A percentile compares a stretch with the other conserved stretches of the same genome.
phyloP scores from a whole-genome alignment of 331 rosid species.

The Dryas integrifolia region DNA sequence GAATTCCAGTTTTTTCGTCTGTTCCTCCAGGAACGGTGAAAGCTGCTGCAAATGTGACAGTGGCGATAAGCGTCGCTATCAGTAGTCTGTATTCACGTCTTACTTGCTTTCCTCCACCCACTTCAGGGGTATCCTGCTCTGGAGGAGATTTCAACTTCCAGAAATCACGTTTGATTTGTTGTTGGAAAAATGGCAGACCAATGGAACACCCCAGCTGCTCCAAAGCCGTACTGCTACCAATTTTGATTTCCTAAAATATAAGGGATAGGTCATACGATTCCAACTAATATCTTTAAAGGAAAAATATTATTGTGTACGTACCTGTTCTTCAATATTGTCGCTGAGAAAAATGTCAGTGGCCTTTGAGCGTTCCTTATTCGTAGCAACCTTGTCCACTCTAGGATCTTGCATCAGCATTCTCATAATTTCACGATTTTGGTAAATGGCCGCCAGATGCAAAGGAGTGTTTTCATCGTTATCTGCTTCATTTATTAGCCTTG shows the following conservation, averaged over 20 bases:
- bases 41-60: not conserved
- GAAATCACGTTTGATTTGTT: not conserved
- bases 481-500: conserved; percentile 15
- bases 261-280: not conserved
- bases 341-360: not conserved
- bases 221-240: not conserved
- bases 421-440: conserved; percentile 3
- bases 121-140: not conserved
- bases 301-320: not conserved
- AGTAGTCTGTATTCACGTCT: not conserved
- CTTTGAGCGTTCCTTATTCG: not conserved
- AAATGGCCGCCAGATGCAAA: conserved; percentile 11
- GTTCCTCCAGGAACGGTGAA: not conserved
- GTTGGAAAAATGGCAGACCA: not conserved
- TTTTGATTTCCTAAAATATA: not conserved
- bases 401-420: not conserved
- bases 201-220: not conserved
- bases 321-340: not conserved
- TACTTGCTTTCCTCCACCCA: rapidly evolving
- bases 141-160: not conserved
- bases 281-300: too few species aligned
- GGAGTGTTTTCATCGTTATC: conserved; percentile 24
- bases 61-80: not conserved
- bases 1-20: not conserved
- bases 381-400: not conserved